Evolutionary conservation across 2,329 filamentous ascomycete species (phyloP), one percentile per base, ranked within the genome.

Genomic region (Zopfia rhizophila): DNA sequence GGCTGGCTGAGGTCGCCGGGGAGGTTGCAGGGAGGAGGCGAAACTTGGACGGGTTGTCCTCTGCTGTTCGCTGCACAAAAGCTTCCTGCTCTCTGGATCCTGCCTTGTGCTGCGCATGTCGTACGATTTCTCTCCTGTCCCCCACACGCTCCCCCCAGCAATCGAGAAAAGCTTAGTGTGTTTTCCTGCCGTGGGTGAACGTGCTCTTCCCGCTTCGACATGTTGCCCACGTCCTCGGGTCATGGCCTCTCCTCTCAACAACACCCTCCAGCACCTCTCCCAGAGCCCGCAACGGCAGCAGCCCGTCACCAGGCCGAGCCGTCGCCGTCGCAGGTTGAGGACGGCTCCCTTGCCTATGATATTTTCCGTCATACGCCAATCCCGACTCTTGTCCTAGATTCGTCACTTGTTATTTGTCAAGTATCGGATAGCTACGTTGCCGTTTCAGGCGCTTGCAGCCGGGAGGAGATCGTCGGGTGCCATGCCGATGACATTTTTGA

Each of bases 321-420:
- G n/a, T n/a, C n/a, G n/a, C n/a, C n/a, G n/a, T n/a, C n/a, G 24
- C 24, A n/a, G 24, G 8, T 27, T 27, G 8, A 27, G 24, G 8
- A 27, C 8, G 8, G 24, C n/a, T n/a, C n/a, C 35, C 38, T 54
- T 38, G 40, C 44, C 6, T 38, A 51, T 28, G 59, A 62, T 19
- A 36, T 69, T n/a, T 55, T 69, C 21, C 73, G 68, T 59, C 72
- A 51, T 63, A 78, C 61, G 76, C 79, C 61, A 70, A 47, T 64
- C 32, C 60, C 60, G 22, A 70, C 65, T n/a, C 28, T 69, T 31
- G 43, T 68, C 11, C 40, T 69, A 12, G 58, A 66, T 43, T 45
- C 53, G 11, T 75, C 83, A 48, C 75, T 96, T 39, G 89, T 87
- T 56, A 56, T 70, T 27, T 44, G 52, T 19, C 58, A 77, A 38